Evolutionary conservation across 352 stramenopile species (phyloP), one percentile per base, ranked within the genome.

Genomic region (Phytophthora pluvialis): DNA sequence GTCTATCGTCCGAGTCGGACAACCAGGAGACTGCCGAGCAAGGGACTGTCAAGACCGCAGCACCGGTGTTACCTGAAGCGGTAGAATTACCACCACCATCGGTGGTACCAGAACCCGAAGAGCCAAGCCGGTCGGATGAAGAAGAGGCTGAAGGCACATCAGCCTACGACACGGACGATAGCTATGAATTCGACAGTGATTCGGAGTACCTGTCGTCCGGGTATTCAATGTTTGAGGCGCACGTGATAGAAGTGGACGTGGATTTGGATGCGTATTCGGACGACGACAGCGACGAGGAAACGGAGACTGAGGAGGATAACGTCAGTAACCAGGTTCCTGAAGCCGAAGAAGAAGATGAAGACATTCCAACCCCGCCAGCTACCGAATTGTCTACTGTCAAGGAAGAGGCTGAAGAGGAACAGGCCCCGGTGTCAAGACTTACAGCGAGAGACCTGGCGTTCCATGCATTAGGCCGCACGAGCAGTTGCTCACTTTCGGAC

Each of bases 101-200:
- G 28, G 46, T 63, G 60, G 46, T 60, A 53, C 52, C 36, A 21
- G 52, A 72, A 35, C 32, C 49, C 0, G 50, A 64, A 5, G 43
- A 61, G 5, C 5, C 26, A n/a, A 55, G 28, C 6, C 67, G 56
- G 35, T 50, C 32, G n/a, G 65, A 65, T 1, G 68, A 74, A 28
- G 69, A 62, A 31, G 53, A 65, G 5, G 53, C 26, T 33, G 65
- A 32, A 28, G 53, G 63, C 28, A 71, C 58, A 4, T 74, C 60
- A 16, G 48, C 50, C 1, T 68, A 58, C 26, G 65, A 72, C 6
- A 66, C 72, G n/a, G 64, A 73, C 28, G 67, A 73, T 12, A 81
- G 73, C 48, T 70, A 70, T 15, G 64, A 73, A 8, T 73, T 78
- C n/a, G 73, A 81, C n/a, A 72, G 67, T 25, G 70, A 78, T 28